Evolutionary conservation across 2,329 filamentous ascomycete genomes (phyloP).

Genomic region (Sclerotinia nivalis): DNA sequence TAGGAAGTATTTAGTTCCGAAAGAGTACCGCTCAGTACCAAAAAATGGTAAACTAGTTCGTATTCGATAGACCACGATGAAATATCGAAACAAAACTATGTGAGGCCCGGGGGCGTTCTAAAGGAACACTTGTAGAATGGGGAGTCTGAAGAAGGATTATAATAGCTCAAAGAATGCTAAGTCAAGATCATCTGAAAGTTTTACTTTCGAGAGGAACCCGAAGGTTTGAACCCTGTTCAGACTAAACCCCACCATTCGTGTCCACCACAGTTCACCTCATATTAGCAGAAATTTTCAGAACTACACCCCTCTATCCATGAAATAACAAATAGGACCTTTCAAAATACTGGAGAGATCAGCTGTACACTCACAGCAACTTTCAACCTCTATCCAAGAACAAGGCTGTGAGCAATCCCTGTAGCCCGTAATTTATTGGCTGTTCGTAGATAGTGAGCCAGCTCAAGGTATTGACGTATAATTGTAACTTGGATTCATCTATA

Average conservation of each 20-base stretch:
- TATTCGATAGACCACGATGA: neutral
- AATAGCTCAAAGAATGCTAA: neutral
- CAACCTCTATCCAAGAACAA: slow-evolving; percentile 8
- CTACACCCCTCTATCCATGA: neutral
- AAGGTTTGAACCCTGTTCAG: neutral
- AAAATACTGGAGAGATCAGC: neutral
- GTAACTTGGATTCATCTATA: neutral
- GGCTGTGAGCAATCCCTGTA: neutral
- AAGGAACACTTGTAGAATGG: neutral
- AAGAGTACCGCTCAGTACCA: neutral
- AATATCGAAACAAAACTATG: neutral
- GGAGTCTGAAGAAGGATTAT: neutral
- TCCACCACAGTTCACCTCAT: neutral
- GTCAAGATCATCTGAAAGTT: neutral
- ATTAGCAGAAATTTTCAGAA: neutral
- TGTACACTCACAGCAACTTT: neutral
- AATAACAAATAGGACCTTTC: neutral
- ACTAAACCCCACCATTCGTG: neutral
- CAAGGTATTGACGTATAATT: neutral
- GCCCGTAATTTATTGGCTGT: neutral
- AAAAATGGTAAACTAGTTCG: neutral
- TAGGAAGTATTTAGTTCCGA: neutral
- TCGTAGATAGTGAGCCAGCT: neutral
- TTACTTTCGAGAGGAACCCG: neutral
- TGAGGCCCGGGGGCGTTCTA: neutral